Base-by-base conservation (phyloP, 345 rosid species). In the Linum tenue region DNA sequence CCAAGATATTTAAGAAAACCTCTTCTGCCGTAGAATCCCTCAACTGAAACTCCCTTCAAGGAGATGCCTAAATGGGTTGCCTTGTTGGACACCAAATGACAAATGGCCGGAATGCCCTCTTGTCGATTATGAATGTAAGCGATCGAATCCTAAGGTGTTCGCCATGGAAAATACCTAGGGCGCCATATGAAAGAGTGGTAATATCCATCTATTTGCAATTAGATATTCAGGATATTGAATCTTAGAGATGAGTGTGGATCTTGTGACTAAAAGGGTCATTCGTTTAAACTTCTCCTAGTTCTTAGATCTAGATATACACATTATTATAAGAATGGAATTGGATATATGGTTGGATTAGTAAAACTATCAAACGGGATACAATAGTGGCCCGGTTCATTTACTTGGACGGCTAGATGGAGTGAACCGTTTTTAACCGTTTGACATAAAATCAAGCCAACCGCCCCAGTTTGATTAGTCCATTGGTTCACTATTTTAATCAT, bases 1-100 rank as follows among this genome's bases (percentile, higher is more conserved):
- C 89, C 89, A 40, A 91, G 70, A 7, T 87, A 73, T 65, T 91
- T 90, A 38, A 89, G 73, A 71, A 91, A 86, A 57, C 87, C 92
- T 22, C 85, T 69, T 61, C 92, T 80, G 31, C 87, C 92, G 60
- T 75, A 79, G 39, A 91, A 76, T 10, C 90, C 95, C 3, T 83
- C 86, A 38, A 91, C 73, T 9, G 72, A 73, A 5, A 79, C 83
- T 69, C 89, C 86, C 8, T 85, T 82, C 51, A 78, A 68, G 0
- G 83, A 70, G 31, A 72, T 86, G 80, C 48, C 76, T 72, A 59
- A 89, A 91, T 12, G 94, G 91, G 3, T 85, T 83, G 42, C 98
- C 90, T 62, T 76, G 82, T 72, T 91, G 89, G 39, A 81, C 65
- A 22, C 96, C 31, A 22, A 22, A 22, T 22, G 31, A 22, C 92